Conservation (phyloP, 352 stramenopile species). For the Peronosclerospora sorghi region DNA sequence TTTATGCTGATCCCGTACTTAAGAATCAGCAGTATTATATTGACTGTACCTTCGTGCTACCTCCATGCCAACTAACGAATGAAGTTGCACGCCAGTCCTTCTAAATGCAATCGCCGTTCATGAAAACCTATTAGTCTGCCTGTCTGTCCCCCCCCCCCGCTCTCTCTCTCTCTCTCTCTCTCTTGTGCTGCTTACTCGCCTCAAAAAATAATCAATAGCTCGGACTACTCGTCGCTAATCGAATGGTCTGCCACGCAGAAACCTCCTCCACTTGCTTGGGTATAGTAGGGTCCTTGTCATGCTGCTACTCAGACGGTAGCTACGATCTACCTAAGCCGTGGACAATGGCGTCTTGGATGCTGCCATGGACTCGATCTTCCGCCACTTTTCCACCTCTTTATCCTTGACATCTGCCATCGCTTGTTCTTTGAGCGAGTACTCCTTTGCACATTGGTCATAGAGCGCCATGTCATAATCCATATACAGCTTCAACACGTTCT, state of each 20-base stretch:
- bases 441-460: slow-evolving; percentile 87
- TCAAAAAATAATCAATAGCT: neutral
- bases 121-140: slow-evolving; percentile 19
- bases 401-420: slow-evolving; percentile 53
- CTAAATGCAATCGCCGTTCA: slow-evolving; percentile 28
- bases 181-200: slow-evolving; percentile 8
- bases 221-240: no score
- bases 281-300: slow-evolving; percentile 7
- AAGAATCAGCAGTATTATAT: slow-evolving; percentile 2
- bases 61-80: slow-evolving; percentile 7
- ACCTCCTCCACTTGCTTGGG: slow-evolving; percentile 9
- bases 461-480: slow-evolving; percentile 92
- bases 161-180: no score
- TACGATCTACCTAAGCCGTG: slow-evolving; percentile 24
- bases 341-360: slow-evolving; percentile 45
- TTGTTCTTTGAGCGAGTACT: slow-evolving; percentile 74
- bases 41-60: slow-evolving; percentile 1
- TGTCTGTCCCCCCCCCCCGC: slow-evolving; percentile 15
- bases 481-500: slow-evolving; percentile 87
- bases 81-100: slow-evolving; percentile 7
- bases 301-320: slow-evolving; percentile 8
- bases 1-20: neutral
- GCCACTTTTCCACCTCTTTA: slow-evolving; percentile 86
- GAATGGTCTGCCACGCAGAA: no score
- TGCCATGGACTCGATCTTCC: slow-evolving; percentile 88